These are phyloP conservation scores for Sisymbrium irio DNA, from an alignment of 345 rosid species.

Conservation along the genomic window DNA sequence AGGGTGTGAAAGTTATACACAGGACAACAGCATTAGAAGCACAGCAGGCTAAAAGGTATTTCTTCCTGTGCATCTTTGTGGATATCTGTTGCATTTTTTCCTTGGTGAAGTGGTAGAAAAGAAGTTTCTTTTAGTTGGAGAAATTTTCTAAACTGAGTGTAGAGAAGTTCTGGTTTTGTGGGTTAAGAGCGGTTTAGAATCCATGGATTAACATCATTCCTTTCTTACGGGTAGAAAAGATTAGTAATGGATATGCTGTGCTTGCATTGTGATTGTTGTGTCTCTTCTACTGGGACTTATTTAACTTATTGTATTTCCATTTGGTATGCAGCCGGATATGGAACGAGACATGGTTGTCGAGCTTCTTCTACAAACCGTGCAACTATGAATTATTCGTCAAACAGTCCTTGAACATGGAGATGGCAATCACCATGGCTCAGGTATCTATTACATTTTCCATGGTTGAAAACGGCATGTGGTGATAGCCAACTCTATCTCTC, in stretches of 20 bases:
- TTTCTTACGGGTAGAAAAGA: neutral
- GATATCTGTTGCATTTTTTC: neutral
- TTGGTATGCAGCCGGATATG: conserved; percentile 72
- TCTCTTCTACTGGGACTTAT: neutral
- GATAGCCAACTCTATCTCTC: no score
- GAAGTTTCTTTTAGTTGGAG: neutral
- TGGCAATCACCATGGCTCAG: conserved; percentile 94
- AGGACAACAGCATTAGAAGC: conserved; percentile 87
- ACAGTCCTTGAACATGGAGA: conserved; percentile 98
- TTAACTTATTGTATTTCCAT: neutral
- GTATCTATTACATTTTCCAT: conserved; percentile 46
- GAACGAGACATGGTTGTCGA: conserved; percentile 93
- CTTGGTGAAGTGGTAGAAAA: neutral
- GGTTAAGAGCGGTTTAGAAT: neutral
- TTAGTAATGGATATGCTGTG: neutral
- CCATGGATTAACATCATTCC: neutral
- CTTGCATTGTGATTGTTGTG: neutral
- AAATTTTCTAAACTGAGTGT: neutral
- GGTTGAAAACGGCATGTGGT: neutral
- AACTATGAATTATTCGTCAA: conserved; percentile 94
- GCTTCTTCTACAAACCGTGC: conserved; percentile 95
- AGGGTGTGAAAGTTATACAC: conserved; percentile 84
- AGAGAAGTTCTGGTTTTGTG: neutral
- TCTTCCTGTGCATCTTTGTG: conserved; percentile 8
- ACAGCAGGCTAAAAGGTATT: conserved; percentile 77